Evolutionary conservation across 768 basidiomycete genomes (phyloP), one percentile per base, ranked within the genome.

Genomic region (Auriscalpium microsporum): DNA sequence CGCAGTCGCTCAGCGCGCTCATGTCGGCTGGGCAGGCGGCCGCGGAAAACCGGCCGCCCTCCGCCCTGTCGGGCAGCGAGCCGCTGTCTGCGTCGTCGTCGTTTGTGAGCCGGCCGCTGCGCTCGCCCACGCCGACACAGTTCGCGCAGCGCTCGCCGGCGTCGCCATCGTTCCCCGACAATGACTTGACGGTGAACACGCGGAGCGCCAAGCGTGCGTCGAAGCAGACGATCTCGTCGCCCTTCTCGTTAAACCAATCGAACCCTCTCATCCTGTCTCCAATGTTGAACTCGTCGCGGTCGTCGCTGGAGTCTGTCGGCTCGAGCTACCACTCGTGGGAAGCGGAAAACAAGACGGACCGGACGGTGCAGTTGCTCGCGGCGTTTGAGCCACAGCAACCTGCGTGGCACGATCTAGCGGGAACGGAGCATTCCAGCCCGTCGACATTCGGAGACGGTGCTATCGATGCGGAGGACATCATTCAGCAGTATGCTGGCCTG

Each of bases 271-370:
- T 84, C n/a, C 78, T 91, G 52, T 83, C 85, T 38, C 83, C 87
- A 4, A 69, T 86, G 16, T 78, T 77, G 14, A 90, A 84, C 58
- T 86, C 87, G 8, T 91, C 90, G 33, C 78, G 83, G 33, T 87
- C 88, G 13, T 92, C 90, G 7, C 70, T 92, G 19, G 87, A 84
- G 56, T 90, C 89, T 10, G 78, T 76, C 37, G 88, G 90, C 14
- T 93, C 90, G 3, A 92, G 90, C 68, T 92, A 88, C 67, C 89
- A 91, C 65, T 89, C 89, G 4, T 83, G 78, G 78, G 86, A 89
- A 54, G 82, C 71, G 19, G 81, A 69, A 48, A 69, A 83, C 56
- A 72, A 71, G 60, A 78, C 78, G 55, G 81, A 85, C 58, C 74
- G 74, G 46, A 67, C 76, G 49, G 67, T 79, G 52, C 76, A 73